Conservation (phyloP, 768 basidiomycete species). For the Lactarius evosmus region DNA sequence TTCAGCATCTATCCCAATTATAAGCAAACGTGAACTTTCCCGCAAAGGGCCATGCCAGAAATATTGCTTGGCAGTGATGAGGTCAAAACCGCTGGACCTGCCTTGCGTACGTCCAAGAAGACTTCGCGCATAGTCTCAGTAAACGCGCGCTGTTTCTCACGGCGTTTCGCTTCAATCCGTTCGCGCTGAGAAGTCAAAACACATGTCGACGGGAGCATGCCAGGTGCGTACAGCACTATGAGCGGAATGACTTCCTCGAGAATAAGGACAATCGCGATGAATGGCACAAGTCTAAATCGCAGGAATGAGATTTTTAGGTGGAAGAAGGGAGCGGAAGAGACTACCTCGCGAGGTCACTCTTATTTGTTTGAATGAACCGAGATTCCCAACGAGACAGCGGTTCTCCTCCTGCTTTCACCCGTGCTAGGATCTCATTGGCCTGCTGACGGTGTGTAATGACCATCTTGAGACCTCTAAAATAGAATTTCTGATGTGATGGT, state of each 20-base stretch:
- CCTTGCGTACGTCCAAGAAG: conserved; percentile 33
- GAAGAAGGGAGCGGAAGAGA: conserved; percentile 18
- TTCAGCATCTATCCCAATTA: not conserved
- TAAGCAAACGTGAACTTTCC: conserved; percentile 42
- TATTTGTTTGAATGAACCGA: conserved; percentile 64
- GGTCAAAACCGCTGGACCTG: conserved; percentile 37
- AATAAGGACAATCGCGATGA: conserved; percentile 67
- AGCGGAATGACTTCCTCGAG: conserved; percentile 82
- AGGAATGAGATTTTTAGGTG: conserved; percentile 17
- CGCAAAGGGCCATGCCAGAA: conserved; percentile 45
- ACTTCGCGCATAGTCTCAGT: conserved; percentile 27
- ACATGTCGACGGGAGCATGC: conserved; percentile 83
- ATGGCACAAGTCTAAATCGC: conserved; percentile 63
- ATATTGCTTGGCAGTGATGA: conserved; percentile 31
- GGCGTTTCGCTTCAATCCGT: conserved; percentile 54
- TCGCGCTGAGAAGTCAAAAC: conserved; percentile 76
- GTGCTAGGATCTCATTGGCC: conserved; percentile 50
- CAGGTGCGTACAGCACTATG: conserved; percentile 81
- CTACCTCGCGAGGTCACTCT: conserved; percentile 70
- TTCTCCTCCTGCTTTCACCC: conserved; percentile 57
- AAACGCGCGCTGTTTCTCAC: conserved; percentile 40
- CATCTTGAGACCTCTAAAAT: conserved; percentile 70
- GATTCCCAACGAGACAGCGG: conserved; percentile 65
- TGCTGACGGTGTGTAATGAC: conserved; percentile 61
- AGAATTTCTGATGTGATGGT: conserved; percentile 60